Evolutionary conservation across 148 eudicot genomes (phyloP).

Genomic region (Fagopyrum tataricum): DNA sequence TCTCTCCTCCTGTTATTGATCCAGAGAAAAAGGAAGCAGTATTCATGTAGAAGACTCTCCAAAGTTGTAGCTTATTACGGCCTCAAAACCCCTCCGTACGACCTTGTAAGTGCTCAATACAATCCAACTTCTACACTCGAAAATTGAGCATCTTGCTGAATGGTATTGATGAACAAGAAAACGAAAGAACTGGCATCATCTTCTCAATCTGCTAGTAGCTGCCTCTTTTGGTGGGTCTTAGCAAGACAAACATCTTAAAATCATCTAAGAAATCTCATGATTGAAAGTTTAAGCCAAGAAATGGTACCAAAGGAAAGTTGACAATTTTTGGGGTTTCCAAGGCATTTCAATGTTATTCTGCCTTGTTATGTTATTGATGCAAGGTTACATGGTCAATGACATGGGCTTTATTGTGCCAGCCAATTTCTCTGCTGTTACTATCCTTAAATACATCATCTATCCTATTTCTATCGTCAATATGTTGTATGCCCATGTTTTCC

Average conservation of each 20-base stretch:
- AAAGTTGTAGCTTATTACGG: constrained; percentile 68
- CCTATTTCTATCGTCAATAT: neutral
- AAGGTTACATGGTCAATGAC: too few relatives aligned
- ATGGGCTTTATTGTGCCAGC: neutral
- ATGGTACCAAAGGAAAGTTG: neutral
- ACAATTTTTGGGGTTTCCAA: neutral
- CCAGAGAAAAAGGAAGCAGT: constrained; percentile 28
- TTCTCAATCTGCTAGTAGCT: neutral
- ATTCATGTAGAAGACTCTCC: constrained; percentile 20
- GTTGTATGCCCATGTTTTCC: neutral
- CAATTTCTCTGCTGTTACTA: neutral
- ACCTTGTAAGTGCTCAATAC: constrained; percentile 52
- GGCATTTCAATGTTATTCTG: neutral
- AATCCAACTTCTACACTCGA: neutral
- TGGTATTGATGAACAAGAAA: neutral
- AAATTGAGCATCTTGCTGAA: neutral
- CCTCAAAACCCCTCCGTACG: constrained; percentile 66
- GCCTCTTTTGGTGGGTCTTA: neutral
- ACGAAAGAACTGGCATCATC: neutral
- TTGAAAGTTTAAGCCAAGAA: neutral
- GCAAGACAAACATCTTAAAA: neutral
- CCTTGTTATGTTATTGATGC: neutral
- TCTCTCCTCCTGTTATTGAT: neutral
- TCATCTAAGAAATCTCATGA: neutral
- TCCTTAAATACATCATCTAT: neutral